These are phyloP conservation scores for Lyophyllum shimeji DNA, from an alignment of 768 basidiomycete species.

Conservation along the genomic window DNA sequence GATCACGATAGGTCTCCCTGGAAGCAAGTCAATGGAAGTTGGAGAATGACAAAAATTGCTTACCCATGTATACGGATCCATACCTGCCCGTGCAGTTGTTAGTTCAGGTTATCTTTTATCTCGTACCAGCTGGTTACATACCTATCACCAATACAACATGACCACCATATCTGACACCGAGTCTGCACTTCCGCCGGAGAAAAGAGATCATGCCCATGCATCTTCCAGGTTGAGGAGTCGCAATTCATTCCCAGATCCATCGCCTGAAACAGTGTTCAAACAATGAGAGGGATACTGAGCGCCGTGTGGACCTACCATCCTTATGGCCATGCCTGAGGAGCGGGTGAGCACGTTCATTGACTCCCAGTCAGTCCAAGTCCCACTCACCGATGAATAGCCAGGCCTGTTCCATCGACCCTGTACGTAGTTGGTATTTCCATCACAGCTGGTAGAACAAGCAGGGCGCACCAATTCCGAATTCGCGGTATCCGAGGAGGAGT, in stretches of 20 bases:
- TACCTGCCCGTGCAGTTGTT: slow-evolving; percentile 40
- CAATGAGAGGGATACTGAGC: background rate
- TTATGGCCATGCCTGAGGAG: slow-evolving; percentile 61
- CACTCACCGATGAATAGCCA: slow-evolving; percentile 77
- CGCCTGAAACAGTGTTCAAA: slow-evolving; percentile 43
- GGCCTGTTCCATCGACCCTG: slow-evolving; percentile 75
- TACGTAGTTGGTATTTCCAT: background rate
- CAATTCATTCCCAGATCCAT: slow-evolving; percentile 82
- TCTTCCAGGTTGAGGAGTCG: slow-evolving; percentile 73
- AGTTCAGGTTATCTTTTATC: background rate
- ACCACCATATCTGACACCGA: slow-evolving; percentile 80
- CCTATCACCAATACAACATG: slow-evolving; percentile 71
- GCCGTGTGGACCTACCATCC: slow-evolving; percentile 51
- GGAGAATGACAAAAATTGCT: slow-evolving; percentile 7
- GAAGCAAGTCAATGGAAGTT: slow-evolving; percentile 6
- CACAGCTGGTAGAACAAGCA: background rate
- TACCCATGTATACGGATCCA: slow-evolving; percentile 75
- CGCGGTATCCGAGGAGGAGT: slow-evolving; percentile 76
- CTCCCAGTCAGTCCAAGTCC: slow-evolving; percentile 3
- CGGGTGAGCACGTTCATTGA: background rate
- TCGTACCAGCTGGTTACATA: slow-evolving; percentile 25
- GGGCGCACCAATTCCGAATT: slow-evolving; percentile 70
- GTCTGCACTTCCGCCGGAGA: slow-evolving; percentile 65
- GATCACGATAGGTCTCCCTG: slow-evolving; percentile 69
- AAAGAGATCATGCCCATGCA: slow-evolving; percentile 60